A percentile compares a stretch with the other conserved stretches of the same genome.
phyloP scores from a whole-genome alignment of 345 rosid genomes.

The Syzygium jambos region DNA sequence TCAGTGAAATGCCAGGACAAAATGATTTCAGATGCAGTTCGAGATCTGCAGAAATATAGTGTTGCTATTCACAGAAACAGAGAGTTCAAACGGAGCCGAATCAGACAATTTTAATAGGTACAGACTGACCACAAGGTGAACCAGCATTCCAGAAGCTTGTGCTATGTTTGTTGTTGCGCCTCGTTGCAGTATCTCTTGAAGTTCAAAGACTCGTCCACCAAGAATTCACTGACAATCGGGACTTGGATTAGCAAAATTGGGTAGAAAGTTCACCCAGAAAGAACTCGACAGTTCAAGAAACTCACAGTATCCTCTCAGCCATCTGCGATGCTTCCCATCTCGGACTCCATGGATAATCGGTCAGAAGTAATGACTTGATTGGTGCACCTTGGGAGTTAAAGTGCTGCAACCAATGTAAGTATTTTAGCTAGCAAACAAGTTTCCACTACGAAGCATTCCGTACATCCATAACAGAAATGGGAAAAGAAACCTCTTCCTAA shows the following conservation, averaged over 20 bases:
- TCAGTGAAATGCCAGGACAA: background rate
- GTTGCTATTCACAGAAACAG: background rate
- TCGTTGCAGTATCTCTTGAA: conserved; percentile 81
- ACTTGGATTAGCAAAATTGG: background rate
- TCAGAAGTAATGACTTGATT: conserved; percentile 44
- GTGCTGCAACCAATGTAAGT: conserved; percentile 34
- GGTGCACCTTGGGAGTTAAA: conserved; percentile 48
- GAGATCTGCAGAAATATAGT: background rate
- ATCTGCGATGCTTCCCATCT: conserved; percentile 77
- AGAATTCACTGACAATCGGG: conserved; percentile 45
- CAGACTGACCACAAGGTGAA: background rate
- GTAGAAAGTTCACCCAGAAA: background rate
- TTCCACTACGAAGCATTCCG: background rate
- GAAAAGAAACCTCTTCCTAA: background rate
- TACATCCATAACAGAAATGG: background rate
- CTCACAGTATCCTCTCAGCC: conserved; percentile 85
- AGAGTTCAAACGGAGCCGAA: background rate
- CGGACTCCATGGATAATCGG: conserved; percentile 95
- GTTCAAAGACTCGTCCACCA: conserved; percentile 60
- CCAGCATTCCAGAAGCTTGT: background rate
- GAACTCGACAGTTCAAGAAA: background rate
- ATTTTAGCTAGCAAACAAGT: background rate
- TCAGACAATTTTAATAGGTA: background rate
- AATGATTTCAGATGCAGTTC: background rate
- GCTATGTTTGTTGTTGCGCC: conserved; percentile 30